A percentile compares a stretch with the other conserved stretches of the same genome.
Conservation (phyloP, 2,329 filamentous ascomycete species). For the Hypoxylon sp. region DNA sequence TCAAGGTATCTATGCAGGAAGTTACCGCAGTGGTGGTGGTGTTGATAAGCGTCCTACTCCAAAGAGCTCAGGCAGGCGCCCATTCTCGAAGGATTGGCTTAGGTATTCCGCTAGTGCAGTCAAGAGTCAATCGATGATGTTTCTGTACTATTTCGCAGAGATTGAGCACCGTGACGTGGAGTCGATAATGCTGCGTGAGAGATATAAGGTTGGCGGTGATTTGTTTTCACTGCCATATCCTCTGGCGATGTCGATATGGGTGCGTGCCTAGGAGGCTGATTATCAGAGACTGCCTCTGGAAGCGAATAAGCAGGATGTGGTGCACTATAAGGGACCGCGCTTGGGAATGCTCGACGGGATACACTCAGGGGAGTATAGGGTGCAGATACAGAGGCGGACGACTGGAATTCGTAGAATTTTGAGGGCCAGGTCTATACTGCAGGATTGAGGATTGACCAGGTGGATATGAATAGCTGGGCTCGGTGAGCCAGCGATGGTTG, state of each 20-base stretch:
- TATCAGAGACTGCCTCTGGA: not conserved
- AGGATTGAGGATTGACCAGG: conserved; percentile 5
- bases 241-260: not conserved
- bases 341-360: not conserved
- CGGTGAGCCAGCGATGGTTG: conserved; percentile 3
- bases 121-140: too few relatives aligned
- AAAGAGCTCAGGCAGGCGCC: not conserved
- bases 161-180: too few relatives aligned
- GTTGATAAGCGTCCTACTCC: conserved; percentile 6
- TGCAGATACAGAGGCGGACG: not conserved
- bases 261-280: not conserved
- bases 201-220: not conserved
- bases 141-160: too few relatives aligned
- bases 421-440: conserved; percentile 13
- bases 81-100: not conserved
- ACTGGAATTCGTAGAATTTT: not conserved
- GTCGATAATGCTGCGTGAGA: too few relatives aligned
- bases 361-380: not conserved
- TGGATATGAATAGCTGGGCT: not conserved
- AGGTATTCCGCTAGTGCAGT: too few relatives aligned
- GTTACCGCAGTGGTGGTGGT: conserved; percentile 42
- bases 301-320: conserved; percentile 27
- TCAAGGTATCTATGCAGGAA: conserved; percentile 48
- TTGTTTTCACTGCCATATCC: conserved; percentile 8
- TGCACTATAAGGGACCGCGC: conserved; percentile 8